phyloP scores from a whole-genome alignment of 2,329 filamentous ascomycete species.

The Cercospora brassicicola region DNA sequence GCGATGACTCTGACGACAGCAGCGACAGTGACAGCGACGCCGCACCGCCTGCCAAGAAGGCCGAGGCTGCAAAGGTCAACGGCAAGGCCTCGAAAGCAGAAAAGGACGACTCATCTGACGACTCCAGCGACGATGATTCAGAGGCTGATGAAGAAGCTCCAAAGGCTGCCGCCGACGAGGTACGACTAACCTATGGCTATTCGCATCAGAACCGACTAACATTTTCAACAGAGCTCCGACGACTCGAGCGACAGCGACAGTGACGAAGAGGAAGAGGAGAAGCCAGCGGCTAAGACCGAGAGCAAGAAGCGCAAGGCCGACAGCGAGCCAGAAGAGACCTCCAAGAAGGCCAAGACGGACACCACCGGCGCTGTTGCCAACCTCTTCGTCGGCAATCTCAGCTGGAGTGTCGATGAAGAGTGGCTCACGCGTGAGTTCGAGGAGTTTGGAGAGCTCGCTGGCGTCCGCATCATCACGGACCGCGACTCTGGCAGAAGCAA shows the following conservation, averaged over 20 bases:
- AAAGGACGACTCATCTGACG: constrained; percentile 29
- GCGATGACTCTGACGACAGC: constrained; percentile 22
- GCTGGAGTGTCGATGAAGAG: constrained; percentile 87
- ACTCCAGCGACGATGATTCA: constrained; percentile 34
- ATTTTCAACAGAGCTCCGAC: constrained; percentile 35
- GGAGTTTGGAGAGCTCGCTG: constrained; percentile 69
- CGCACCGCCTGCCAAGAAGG: constrained; percentile 25
- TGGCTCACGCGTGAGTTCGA: constrained; percentile 79
- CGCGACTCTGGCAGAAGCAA: constrained; percentile 78
- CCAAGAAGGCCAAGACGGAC: constrained; percentile 69
- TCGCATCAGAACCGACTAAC: background rate
- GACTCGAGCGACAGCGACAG: constrained; percentile 44
- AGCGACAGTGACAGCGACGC: constrained; percentile 38
- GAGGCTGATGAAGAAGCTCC: constrained; percentile 32
- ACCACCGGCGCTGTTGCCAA: constrained; percentile 55
- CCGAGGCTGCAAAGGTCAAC: constrained; percentile 33
- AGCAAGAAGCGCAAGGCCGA: constrained; percentile 70
- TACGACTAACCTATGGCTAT: background rate
- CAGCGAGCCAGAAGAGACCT: constrained; percentile 50
- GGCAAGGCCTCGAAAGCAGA: constrained; percentile 28
- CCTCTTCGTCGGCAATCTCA: constrained; percentile 86
- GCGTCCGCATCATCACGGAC: constrained; percentile 80
- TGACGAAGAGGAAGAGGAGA: constrained; percentile 36
- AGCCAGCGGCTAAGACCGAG: constrained; percentile 40
- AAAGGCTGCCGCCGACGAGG: constrained; percentile 33